Conservation (phyloP, 495 filamentous ascomycete species). For the Diplogelasinospora grovesii region DNA sequence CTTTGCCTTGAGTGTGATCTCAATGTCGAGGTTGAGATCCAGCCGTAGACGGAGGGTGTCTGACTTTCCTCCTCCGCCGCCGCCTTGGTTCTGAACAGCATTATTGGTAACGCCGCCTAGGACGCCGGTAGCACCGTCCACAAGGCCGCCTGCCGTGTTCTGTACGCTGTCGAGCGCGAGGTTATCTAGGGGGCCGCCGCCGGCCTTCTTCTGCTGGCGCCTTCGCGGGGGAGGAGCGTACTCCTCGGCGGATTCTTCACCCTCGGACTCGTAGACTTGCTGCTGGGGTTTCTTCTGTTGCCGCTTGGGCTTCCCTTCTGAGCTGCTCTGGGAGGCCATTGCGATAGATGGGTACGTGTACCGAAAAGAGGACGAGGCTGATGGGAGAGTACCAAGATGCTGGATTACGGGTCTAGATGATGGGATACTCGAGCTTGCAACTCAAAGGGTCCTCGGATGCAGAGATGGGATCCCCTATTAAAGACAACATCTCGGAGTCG, state of each 20-base stretch:
- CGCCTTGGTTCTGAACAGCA: slow-evolving; percentile 35
- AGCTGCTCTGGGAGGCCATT: slow-evolving; percentile 33
- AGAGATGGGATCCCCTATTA: slow-evolving; percentile 4
- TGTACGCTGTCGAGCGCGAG: slow-evolving; percentile 55
- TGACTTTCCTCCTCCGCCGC: slow-evolving; percentile 45
- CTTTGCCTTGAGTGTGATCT: slow-evolving; percentile 87
- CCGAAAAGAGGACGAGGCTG: neutral
- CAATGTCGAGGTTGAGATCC: slow-evolving; percentile 82
- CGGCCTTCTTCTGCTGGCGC: slow-evolving; percentile 35
- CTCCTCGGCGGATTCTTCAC: slow-evolving; percentile 32
- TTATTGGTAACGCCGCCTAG: slow-evolving; percentile 53
- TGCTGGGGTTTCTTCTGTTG: slow-evolving; percentile 19
- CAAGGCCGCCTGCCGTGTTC: slow-evolving; percentile 57
- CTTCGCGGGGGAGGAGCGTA: slow-evolving; percentile 27
- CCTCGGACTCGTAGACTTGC: slow-evolving; percentile 36
- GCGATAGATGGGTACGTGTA: slow-evolving; percentile 4
- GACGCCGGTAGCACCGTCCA: slow-evolving; percentile 49
- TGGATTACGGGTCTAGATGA: neutral
- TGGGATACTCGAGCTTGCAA: neutral
- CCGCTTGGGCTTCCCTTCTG: slow-evolving; percentile 22
- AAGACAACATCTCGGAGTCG: slow-evolving; percentile 1
- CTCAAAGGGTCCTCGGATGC: neutral
- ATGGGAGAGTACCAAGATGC: neutral
- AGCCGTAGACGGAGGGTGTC: slow-evolving; percentile 71
- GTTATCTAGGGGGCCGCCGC: slow-evolving; percentile 50